Base-by-base conservation (phyloP, 441 rosid species). In the Populus tomentosa region DNA sequence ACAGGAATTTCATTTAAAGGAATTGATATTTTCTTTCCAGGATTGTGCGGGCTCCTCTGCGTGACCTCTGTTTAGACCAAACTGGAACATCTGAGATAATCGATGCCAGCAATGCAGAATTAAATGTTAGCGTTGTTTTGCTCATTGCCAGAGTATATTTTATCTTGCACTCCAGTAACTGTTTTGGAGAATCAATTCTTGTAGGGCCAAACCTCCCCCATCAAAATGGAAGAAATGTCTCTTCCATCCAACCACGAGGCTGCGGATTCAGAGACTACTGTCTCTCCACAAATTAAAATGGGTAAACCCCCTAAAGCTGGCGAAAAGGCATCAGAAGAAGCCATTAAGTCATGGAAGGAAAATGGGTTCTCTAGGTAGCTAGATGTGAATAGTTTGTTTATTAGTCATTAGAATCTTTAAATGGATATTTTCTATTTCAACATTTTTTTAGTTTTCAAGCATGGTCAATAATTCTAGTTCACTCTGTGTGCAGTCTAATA, bases 281-380 rank as follows among this genome's bases (percentile, higher is more conserved):
- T 61, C 69, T 70, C 85, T 78, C 77, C 82, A 8, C 81, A 35
- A 40, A 79, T 20, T 67, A 88, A 86, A 80, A 40, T 73, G 35
- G 79, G 82, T 83, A 95, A 92, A 84, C 68, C 88, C 68, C 82
- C 88, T 66, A 90, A 91, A 86, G 86, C 92, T 32, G 97, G 99
- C 71, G 87, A 90, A 61, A 91, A 87, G 73, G 94, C 97, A 68
- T 78, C 94, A 2, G 76, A 79, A 81, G 97, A 93, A 84, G 78
- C 81, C 66, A 66, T 91, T 40, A 80, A 84, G 73, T 84, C 76
- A 76, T 95, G 99, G 98, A 89, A 82, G 78, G 95, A 86, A 82
- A 89, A 91, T 75, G 99, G 97, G 26, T 95, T 95, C 83, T 91
- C 97, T 28, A 88, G 99, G 99, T 92, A 84, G 74, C 68, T 77